Conservation (phyloP, 2,329 filamentous ascomycete species). For the Paracoccidioides lutzii region DNA sequence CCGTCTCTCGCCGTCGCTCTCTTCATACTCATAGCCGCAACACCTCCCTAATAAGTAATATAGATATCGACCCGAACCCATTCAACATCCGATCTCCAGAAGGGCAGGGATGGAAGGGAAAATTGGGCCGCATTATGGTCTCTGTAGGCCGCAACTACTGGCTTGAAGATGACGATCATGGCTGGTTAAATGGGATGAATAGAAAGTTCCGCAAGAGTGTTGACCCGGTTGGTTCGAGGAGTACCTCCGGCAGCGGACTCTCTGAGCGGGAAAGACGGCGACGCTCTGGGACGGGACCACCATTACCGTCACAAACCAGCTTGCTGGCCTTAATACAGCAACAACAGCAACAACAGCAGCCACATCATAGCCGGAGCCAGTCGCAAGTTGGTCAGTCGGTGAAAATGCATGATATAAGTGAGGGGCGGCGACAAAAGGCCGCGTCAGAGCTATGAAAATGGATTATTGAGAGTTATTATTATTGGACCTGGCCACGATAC, state of each 20-base stretch:
- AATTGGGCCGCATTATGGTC: constrained; percentile 67
- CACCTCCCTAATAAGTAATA: constrained; percentile 34
- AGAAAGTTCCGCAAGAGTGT: constrained; percentile 44
- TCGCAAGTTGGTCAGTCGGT: constrained; percentile 9
- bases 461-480: neutral
- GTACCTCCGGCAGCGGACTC: constrained; percentile 29
- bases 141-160: constrained; percentile 64
- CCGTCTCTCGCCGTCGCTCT: constrained; percentile 10
- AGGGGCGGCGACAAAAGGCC: constrained; percentile 11
- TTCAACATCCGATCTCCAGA: constrained; percentile 59
- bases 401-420: constrained; percentile 28
- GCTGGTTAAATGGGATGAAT: constrained; percentile 54
- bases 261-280: constrained; percentile 47
- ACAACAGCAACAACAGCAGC: neutral
- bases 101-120: constrained; percentile 66
- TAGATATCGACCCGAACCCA: constrained; percentile 45
- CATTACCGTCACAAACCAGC: constrained; percentile 26
- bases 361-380: neutral
- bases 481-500: neutral
- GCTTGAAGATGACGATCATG: constrained; percentile 56
- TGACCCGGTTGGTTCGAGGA: constrained; percentile 23
- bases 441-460: neutral
- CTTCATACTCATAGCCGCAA: constrained; percentile 31
- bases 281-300: constrained; percentile 48
- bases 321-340: constrained; percentile 22